Percentiles rank a stretch among this genome's conserved stretches.
Conservation (phyloP, 2,329 filamentous ascomycete genomes). For the Ophiostoma quercus region DNA sequence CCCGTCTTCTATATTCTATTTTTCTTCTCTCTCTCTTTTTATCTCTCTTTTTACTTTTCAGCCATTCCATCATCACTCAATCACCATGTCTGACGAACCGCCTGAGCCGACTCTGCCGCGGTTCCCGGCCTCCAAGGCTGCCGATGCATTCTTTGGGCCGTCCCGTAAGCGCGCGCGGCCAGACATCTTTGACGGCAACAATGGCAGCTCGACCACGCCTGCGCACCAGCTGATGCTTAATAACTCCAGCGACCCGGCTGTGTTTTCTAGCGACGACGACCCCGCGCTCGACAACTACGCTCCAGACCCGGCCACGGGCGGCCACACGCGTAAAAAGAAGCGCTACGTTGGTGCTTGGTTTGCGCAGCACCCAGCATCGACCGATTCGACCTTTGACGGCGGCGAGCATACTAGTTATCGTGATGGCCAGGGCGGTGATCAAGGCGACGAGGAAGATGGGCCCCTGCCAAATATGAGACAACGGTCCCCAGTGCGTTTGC, state of each 20-base stretch:
- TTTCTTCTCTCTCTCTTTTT: background rate
- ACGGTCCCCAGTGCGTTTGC: background rate
- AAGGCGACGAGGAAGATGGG: background rate
- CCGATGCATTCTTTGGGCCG: slow-evolving; percentile 24
- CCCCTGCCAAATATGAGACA: background rate
- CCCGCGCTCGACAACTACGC: slow-evolving; percentile 61
- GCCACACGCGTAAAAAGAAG: slow-evolving; percentile 50
- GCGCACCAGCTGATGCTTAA: slow-evolving; percentile 35
- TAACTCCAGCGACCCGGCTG: slow-evolving; percentile 64
- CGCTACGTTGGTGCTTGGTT: slow-evolving; percentile 65
- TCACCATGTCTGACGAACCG: slow-evolving; percentile 27
- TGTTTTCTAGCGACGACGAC: slow-evolving; percentile 70
- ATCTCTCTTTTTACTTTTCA: too few species aligned
- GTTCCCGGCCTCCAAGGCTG: slow-evolving; percentile 25
- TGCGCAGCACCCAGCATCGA: slow-evolving; percentile 42
- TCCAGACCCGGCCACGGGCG: slow-evolving; percentile 34
- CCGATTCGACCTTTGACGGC: slow-evolving; percentile 26
- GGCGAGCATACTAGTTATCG: background rate
- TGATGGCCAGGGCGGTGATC: background rate
- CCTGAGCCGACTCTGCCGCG: slow-evolving; percentile 26
- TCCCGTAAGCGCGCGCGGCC: slow-evolving; percentile 25
- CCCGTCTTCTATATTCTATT: background rate
- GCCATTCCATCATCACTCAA: background rate
- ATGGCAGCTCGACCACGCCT: slow-evolving; percentile 7
- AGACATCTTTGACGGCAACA: slow-evolving; percentile 20